Percentiles rank a stretch among this genome's conserved stretches.
These are phyloP conservation scores for Aureobasidium vineae DNA, from an alignment of 2,329 filamentous ascomycete species.

Conservation along the genomic window DNA sequence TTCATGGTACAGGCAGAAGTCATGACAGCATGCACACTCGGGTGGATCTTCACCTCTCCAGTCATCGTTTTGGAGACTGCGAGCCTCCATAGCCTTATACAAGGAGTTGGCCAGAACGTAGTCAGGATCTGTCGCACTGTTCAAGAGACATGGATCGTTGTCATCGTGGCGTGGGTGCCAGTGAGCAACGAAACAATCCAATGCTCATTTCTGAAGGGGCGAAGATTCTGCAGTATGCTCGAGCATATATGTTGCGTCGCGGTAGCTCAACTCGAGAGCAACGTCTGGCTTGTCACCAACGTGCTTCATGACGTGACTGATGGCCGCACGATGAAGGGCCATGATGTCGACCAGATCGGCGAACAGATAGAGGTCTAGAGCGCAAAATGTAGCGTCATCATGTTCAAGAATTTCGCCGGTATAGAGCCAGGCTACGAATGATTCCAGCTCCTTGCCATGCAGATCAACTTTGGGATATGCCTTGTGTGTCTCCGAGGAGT, in stretches of 20 bases:
- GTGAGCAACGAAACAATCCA: background rate
- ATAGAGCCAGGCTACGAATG: background rate
- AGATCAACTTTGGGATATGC: background rate
- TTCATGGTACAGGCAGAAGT: conserved; percentile 10
- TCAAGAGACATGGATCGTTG: too few relatives aligned
- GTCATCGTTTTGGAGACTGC: background rate
- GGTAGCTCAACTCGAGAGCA: too few relatives aligned
- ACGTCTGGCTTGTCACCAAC: too few relatives aligned
- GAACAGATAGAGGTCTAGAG: background rate
- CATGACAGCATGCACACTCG: background rate
- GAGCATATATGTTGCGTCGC: background rate
- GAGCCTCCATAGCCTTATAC: background rate
- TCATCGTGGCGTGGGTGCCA: background rate
- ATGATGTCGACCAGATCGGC: conserved; percentile 1
- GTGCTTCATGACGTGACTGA: background rate
- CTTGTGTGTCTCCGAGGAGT: background rate
- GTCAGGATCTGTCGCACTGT: background rate
- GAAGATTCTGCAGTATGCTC: background rate
- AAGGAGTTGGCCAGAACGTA: background rate
- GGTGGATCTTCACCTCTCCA: background rate
- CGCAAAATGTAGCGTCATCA: background rate
- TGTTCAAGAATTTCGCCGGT: background rate
- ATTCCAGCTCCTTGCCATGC: background rate
- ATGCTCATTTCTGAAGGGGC: background rate
- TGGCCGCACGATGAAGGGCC: background rate